A percentile compares a stretch with the other conserved stretches of the same genome.
Conservation (phyloP, 495 filamentous ascomycete species). For the Xylaria acuta region DNA sequence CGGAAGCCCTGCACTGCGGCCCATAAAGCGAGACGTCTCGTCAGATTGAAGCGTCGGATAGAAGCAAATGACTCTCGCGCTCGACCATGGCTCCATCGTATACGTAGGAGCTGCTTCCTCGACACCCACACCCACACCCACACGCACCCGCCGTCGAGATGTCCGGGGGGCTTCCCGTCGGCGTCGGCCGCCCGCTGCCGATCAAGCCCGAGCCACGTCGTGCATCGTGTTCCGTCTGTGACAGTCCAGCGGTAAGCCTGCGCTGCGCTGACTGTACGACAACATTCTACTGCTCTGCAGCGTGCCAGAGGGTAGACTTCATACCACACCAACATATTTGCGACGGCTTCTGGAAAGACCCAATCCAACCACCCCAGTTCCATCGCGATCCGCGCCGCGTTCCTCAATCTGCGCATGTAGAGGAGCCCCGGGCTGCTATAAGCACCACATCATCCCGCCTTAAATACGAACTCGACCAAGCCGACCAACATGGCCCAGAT, state of each 20-base stretch:
- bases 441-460: background rate
- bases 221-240: background rate
- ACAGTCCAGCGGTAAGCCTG: background rate
- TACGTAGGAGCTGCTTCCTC: background rate
- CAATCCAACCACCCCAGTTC: background rate
- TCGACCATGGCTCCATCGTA: conserved; percentile 4
- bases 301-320: background rate
- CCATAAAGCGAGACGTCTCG: background rate
- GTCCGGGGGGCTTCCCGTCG: background rate
- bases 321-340: background rate
- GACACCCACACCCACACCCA: background rate
- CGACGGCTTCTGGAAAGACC: background rate
- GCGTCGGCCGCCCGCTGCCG: background rate
- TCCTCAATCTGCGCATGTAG: too few relatives aligned
- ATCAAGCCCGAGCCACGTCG: background rate
- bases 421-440: background rate
- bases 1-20: background rate
- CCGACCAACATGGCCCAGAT: background rate
- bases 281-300: background rate
- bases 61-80: background rate
- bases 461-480: conserved; percentile 1
- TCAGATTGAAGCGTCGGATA: background rate
- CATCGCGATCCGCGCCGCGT: background rate
- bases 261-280: background rate
- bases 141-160: background rate